Conservation (phyloP, 495 filamentous ascomycete species). For the Massariosphaeria phaeospora region DNA sequence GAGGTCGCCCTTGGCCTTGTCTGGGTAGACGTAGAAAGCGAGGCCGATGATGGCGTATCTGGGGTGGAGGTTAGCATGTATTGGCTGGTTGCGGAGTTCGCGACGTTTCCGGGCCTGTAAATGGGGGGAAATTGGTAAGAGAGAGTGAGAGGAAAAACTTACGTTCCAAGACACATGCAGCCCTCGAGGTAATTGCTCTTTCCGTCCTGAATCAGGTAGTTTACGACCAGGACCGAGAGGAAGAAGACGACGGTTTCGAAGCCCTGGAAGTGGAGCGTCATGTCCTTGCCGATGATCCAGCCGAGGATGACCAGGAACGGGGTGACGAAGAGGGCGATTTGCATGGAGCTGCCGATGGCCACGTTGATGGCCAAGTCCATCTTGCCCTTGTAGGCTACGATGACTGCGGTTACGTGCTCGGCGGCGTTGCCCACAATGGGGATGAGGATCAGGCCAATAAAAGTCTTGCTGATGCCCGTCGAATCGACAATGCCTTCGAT, state of each 20-base stretch:
- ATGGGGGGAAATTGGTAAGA: background rate
- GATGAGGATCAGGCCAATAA: conserved; percentile 91
- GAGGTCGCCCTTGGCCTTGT: conserved; percentile 45
- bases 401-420: conserved; percentile 91
- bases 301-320: conserved; percentile 86
- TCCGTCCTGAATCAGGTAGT: conserved; percentile 87
- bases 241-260: conserved; percentile 96
- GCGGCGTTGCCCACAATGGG: conserved; percentile 98
- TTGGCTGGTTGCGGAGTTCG: too few species aligned
- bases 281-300: conserved; percentile 77
- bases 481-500: conserved; percentile 83
- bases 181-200: conserved; percentile 95
- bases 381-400: conserved; percentile 90
- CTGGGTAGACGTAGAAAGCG: conserved; percentile 85
- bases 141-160: conserved; percentile 39
- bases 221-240: conserved; percentile 81
- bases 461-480: conserved; percentile 86
- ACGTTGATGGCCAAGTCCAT: conserved; percentile 97
- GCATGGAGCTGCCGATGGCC: conserved; percentile 86
- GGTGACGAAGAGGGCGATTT: conserved; percentile 91
- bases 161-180: conserved; percentile 77
- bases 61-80: conserved; percentile 29
- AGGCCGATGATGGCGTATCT: conserved; percentile 80
- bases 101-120: background rate
- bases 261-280: conserved; percentile 87